A percentile compares a stretch with the other conserved stretches of the same genome.
Conservation (phyloP, 1,139 yeast species). For the Groenewaldozyma auringiensis region DNA sequence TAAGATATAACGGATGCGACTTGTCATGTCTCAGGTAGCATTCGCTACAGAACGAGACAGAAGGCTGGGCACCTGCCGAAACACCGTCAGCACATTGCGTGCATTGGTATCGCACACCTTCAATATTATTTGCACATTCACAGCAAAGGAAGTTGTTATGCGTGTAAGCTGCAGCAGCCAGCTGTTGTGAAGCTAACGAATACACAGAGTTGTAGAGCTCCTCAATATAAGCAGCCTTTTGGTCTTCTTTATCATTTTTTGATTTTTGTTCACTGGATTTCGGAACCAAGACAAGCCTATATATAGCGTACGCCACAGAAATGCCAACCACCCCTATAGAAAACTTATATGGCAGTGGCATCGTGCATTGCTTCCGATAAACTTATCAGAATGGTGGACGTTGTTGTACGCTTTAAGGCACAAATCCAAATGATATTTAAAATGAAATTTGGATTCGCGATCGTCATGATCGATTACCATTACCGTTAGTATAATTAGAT, state of each 20-base stretch:
- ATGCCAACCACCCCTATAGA: background rate
- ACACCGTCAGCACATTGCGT: slow-evolving; percentile 13
- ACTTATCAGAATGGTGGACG: no score
- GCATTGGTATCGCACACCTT: slow-evolving; percentile 17
- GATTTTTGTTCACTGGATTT: no score
- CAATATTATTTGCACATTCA: slow-evolving; percentile 1
- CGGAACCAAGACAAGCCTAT: background rate
- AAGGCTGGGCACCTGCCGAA: background rate
- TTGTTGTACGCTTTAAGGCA: no score
- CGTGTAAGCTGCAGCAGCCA: background rate
- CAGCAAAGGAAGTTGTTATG: background rate
- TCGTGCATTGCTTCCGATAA: no score
- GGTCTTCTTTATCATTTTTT: background rate
- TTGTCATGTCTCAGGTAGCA: background rate
- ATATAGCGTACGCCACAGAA: background rate
- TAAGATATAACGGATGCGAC: slow-evolving; percentile 1
- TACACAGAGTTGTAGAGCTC: background rate
- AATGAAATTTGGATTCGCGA: no score
- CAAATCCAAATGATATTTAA: no score
- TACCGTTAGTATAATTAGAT: no score
- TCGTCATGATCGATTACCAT: no score
- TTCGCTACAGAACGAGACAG: background rate
- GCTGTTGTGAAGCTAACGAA: background rate
- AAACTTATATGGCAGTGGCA: background rate
- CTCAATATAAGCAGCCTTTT: background rate